Percentiles rank a stretch among this genome's conserved stretches.
phyloP scores from a whole-genome alignment of 805 yeast species.

The Lachancea quebecensis region DNA sequence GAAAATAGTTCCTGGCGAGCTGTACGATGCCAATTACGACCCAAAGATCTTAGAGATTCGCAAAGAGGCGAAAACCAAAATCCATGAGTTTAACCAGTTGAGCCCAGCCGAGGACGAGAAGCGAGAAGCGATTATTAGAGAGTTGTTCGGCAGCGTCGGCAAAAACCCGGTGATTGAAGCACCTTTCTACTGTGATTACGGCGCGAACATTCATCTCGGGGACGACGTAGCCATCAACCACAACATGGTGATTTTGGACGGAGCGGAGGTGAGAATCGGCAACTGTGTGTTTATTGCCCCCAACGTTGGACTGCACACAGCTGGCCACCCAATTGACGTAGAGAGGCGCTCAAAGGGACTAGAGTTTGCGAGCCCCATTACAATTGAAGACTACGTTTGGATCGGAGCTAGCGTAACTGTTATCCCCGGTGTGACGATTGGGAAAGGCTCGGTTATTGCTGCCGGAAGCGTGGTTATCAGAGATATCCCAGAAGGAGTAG shows the following conservation, averaged over 20 bases:
- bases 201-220: conserved; percentile 53
- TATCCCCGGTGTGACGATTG: conserved; percentile 61
- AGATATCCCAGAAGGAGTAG: conserved; percentile 46
- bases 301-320: conserved; percentile 50
- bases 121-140: conserved; percentile 32
- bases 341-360: conserved; percentile 31
- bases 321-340: conserved; percentile 57
- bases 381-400: conserved; percentile 64
- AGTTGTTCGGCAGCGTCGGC: conserved; percentile 45
- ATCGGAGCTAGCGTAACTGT: conserved; percentile 49
- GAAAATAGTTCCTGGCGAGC: conserved; percentile 4
- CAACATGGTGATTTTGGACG: conserved; percentile 48
- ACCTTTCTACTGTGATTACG: conserved; percentile 61
- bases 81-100: conserved; percentile 4
- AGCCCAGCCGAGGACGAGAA: conserved; percentile 33
- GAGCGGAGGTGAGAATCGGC: conserved; percentile 55
- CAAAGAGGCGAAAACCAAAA: conserved; percentile 2
- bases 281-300: conserved; percentile 58
- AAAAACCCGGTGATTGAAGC: conserved; percentile 42
- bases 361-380: conserved; percentile 52
- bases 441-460: conserved; percentile 54
- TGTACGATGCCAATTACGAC: conserved; percentile 5
- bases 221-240: conserved; percentile 54
- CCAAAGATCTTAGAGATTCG: neutral
- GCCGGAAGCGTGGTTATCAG: conserved; percentile 62